Percentiles rank a stretch among this genome's conserved stretches.
These are phyloP conservation scores for Nigrograna mackinnonii DNA, from an alignment of 2,329 filamentous ascomycete genomes.

Conservation along the genomic window DNA sequence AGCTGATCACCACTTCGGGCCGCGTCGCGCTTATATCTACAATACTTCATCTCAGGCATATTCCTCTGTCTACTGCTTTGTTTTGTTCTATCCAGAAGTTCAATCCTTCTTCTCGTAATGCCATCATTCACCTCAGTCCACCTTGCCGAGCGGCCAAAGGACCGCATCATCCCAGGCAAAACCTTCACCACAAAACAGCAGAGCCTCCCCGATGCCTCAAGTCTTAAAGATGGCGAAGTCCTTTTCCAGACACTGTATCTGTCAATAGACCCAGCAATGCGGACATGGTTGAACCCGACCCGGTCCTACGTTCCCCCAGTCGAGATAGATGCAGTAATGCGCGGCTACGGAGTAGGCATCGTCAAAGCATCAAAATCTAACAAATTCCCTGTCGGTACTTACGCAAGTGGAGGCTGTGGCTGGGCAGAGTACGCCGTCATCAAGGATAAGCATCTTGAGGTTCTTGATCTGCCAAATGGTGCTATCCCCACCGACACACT, in stretches of 20 bases:
- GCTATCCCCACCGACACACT: constrained; percentile 61
- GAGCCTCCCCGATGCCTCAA: constrained; percentile 48
- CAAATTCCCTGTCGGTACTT: constrained; percentile 60
- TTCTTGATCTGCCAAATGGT: constrained; percentile 48
- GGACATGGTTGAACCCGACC: constrained; percentile 65
- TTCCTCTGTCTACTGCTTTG: too few relatives aligned
- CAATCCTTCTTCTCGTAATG: constrained; percentile 20
- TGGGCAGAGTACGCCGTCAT: constrained; percentile 71
- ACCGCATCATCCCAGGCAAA: constrained; percentile 64
- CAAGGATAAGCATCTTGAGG: constrained; percentile 53
- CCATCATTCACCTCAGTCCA: constrained; percentile 54
- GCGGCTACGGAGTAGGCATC: constrained; percentile 62
- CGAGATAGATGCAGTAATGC: constrained; percentile 70
- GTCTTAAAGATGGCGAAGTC: constrained; percentile 67
- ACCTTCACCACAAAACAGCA: constrained; percentile 63
- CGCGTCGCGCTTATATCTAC: too few relatives aligned
- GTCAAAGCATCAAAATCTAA: constrained; percentile 64
- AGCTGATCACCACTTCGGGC: too few relatives aligned
- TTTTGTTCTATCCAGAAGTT: too few relatives aligned
- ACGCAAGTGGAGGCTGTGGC: constrained; percentile 59
- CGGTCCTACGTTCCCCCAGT: constrained; percentile 71
- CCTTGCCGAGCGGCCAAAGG: constrained; percentile 66
- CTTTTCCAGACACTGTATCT: constrained; percentile 65
- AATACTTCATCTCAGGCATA: background rate
- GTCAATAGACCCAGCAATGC: constrained; percentile 76